Evolutionary conservation across 495 filamentous ascomycete genomes (phyloP), one percentile per base, ranked within the genome.

Genomic region (Neurospora tetrasperma): DNA sequence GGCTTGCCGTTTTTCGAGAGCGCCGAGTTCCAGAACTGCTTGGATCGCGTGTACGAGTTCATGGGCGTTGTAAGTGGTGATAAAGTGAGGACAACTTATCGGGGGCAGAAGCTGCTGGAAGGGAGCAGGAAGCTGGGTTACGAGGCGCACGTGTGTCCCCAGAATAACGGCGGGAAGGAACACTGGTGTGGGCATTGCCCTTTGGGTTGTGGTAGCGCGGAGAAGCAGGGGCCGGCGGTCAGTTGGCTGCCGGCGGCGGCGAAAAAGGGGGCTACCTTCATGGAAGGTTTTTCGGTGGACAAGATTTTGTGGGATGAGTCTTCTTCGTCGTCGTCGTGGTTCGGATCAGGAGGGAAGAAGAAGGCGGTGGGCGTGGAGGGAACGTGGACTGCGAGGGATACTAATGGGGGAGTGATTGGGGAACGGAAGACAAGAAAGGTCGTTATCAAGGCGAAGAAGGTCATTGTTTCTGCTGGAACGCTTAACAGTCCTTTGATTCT

Each of bases 101-200:
- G 87, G 12, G 94, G 95, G 74, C 78, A 82, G 42, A 83, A 90
- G 11, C 83, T 97, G 16, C 80, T 96, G 1, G 91, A 97, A 73
- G 94, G 94, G 1, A 85, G 90, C 4, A 83, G 89, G 43, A 91
- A 91, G 77, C 83, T 97, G 8, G 94, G 94, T 1, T 96, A 90
- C 82, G 78, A 85, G 31, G 88, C 89, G 5, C 89, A 90, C 40
- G 78, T 86, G 5, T 90, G 93, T 0, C 94, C 94, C 3, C 92
- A 95, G 78, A 98, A 98, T 76, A 92, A 89, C 3, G 92, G 90
- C 4, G 87, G 86, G 2, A 83, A 85, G 2, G 83, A 87, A 54
- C 94, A 97, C 77, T 88, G 91, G 74, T 94, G 92, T 76, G 93
- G 94, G 2, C 89, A 93, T 76, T 98, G 94, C 79, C 87, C 87